Conservation (phyloP, 345 rosid species). For the Salix exigua region DNA sequence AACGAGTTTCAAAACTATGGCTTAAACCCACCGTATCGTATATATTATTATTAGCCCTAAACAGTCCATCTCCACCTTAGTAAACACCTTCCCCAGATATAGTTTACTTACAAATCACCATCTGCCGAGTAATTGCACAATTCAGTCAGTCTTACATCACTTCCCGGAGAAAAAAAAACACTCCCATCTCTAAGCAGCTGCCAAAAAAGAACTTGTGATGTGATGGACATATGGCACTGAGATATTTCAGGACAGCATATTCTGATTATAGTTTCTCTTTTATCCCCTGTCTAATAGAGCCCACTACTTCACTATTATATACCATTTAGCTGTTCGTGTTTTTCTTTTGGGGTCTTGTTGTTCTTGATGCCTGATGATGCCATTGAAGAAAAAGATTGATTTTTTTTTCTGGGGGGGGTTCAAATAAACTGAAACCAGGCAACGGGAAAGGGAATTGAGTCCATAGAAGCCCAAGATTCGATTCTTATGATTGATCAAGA, state of each 20-base stretch:
- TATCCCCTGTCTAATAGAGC: background rate
- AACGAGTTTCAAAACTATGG: too few species aligned
- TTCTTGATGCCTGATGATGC: background rate
- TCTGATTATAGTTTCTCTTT: too few species aligned
- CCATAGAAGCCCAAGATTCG: background rate
- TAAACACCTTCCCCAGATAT: constrained; percentile 17
- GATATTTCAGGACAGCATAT: too few species aligned
- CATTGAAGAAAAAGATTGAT: background rate
- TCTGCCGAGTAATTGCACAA: background rate
- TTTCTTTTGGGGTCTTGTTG: background rate
- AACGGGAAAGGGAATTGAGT: too few species aligned
- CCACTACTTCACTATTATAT: background rate
- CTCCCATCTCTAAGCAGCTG: background rate
- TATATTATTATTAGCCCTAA: too few species aligned
- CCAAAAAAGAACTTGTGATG: background rate
- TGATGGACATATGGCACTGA: too few species aligned
- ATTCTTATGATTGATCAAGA: background rate
- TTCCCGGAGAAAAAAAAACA: background rate
- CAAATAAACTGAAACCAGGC: background rate
- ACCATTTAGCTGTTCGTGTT: background rate
- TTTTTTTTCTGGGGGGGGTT: too few species aligned
- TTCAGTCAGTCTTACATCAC: background rate
- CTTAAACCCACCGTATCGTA: too few species aligned
- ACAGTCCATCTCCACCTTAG: background rate
- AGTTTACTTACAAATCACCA: background rate